Percentiles rank a stretch among this genome's conserved stretches.
Evolutionary conservation across 495 filamentous ascomycete genomes (phyloP).

Genomic region (Aspergillus sclerotioniger): DNA sequence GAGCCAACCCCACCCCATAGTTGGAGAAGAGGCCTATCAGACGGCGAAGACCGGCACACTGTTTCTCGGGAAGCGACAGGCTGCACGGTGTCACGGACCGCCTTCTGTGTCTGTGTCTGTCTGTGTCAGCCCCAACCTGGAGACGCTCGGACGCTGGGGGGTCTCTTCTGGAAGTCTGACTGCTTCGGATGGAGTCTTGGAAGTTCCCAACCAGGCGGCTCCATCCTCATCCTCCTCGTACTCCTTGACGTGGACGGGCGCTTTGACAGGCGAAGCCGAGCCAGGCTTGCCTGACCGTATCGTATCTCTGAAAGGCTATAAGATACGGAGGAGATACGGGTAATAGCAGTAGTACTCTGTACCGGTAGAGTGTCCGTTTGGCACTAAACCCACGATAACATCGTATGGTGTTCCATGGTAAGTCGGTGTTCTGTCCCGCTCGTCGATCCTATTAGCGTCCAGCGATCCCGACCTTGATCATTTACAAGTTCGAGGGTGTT

Average conservation of each 20-base stretch:
- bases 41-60: conserved; percentile 9
- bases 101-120: conserved; percentile 20
- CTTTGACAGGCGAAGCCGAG: conserved; percentile 1
- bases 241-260: background rate
- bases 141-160: conserved; percentile 17
- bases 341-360: too few relatives aligned
- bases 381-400: background rate
- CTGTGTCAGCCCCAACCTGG: conserved; percentile 18
- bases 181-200: too few relatives aligned
- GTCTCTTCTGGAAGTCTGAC: background rate
- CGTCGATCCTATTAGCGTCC: conserved; percentile 7
- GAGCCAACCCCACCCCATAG: background rate
- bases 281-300: background rate
- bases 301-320: background rate
- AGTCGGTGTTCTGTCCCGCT: background rate
- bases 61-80: conserved; percentile 25
- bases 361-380: background rate
- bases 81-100: conserved; percentile 30
- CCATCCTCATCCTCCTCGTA: background rate
- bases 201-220: background rate
- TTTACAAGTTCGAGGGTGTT: background rate
- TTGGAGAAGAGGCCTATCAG: conserved; percentile 14
- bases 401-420: background rate
- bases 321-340: too few relatives aligned
- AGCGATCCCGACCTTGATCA: background rate